Evolutionary conservation across 768 basidiomycete genomes (phyloP), one percentile per base, ranked within the genome.

Genomic region (Tulasnella calospora): DNA sequence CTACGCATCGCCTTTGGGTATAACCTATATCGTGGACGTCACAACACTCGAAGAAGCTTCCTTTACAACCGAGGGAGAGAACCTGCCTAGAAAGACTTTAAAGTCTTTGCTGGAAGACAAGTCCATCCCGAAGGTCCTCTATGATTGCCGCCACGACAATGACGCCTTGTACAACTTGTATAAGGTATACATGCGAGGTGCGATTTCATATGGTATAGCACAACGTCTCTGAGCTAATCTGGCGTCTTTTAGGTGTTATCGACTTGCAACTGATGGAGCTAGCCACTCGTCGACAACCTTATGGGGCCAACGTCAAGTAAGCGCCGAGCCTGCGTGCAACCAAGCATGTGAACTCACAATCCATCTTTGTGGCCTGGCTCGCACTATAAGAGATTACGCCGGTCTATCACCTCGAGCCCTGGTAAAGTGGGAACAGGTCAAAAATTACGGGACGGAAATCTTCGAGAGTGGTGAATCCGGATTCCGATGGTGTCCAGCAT

Each of bases 261-360:
- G 79, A 80, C 55, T 44, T 79, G 36, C 79, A 80, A 38, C 35
- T 80, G 21, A 71, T 80, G 79, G 79, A 80, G 33, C 40, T 79
- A 13, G 79, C 79, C 27, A 80, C 79, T 23, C 77, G 79, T n/a
- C n/a, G 23, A 36, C 51, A n/a, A 0, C 35, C 21, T 0, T 27
- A 67, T 27, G 79, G 61, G 47, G 27, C 76, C 27, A 36, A 74
- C 41, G 44, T 80, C 41, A 80, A 79, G 75, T 69, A 61, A 61
- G 38, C 1, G 21, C 75, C 15, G 27, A 30, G 23, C 46, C 13
- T 75, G 30, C 36, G 1, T 41, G 23, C 17, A n/a, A 51, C 1
- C 23, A 19, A 44, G 44, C 44, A 2, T 12, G 51, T n/a, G 23
- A 0, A 73, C 46, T 73, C 30, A 33, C 30, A 27, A n/a, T 27